Base-by-base conservation (phyloP, 2,329 filamentous ascomycete genomes). In the Cladosporium sp. region DNA sequence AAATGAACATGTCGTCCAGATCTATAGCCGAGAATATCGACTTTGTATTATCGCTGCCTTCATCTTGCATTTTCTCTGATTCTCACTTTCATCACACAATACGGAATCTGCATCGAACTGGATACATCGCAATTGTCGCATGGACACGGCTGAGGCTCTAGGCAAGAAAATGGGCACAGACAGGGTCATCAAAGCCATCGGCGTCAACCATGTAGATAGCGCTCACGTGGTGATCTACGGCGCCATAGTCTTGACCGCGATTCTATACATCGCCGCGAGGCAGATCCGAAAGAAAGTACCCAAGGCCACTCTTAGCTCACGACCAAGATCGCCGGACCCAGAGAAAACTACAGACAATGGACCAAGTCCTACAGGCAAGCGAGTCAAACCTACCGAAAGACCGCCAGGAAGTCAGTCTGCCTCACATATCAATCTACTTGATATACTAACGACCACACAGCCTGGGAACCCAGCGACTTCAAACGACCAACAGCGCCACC, bases 391-490 rank as follows among this genome's bases (percentile, higher is more conserved):
- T 50, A 56, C 66, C 4, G 64, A 68, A 0, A 65, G 76, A 15
- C 63, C 70, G 44, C 69, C 68, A 15, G 78, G 78, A 63, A 74
- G 78, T 80, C 68, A 49, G 61, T 36, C 13, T 32, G 30, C 4
- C 30, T 36, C 15, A 17, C 32, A 11, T n/a, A 54, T 22, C 7
- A 34, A 43, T 30, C 1, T 7, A 36, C 36, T 15, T 4, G 6
- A 20, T 50, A 24, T 37, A 36, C 15, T 44, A 42, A 47, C 20
- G 24, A 12, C 30, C 36, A 55, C 55, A 54, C 63, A 71, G 76
- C 76, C 70, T 87, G 83, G 83, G 67, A 60, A 4, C 77, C 81
- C 0, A 76, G 73, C 11, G 58, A 70, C 47, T 89, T 85, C 72
- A 74, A 76, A 53, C 73, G 82, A 2, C 84, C 85, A 1, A 64